A percentile compares a stretch with the other conserved stretches of the same genome.
These are phyloP conservation scores for Trifolium pratense DNA, from an alignment of 306 rosid genomes.

Conservation along the genomic window DNA sequence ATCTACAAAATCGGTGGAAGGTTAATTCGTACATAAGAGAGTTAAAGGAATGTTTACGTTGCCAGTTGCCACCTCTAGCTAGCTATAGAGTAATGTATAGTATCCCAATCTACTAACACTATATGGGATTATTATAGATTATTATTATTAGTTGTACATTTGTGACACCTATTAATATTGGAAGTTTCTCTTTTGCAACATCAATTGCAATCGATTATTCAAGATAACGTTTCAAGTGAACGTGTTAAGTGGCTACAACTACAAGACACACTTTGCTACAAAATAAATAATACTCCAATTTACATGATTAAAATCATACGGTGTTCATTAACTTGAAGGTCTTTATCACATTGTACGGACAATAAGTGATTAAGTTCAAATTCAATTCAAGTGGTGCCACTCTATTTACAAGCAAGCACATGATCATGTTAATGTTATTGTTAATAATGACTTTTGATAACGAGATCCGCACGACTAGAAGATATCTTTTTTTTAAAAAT, in stretches of 20 bases:
- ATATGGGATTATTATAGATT: too few relatives aligned
- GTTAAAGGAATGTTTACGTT: slow-evolving; percentile 33
- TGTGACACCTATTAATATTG: slow-evolving; percentile 10
- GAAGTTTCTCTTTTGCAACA: slow-evolving; percentile 37
- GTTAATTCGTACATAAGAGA: slow-evolving; percentile 8
- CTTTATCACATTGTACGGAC: slow-evolving; percentile 53
- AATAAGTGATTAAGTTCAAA: slow-evolving; percentile 27
- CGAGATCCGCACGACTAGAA: slow-evolving; percentile 13
- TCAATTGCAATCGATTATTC: neutral
- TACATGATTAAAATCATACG: slow-evolving; percentile 34
- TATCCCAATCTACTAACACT: neutral
- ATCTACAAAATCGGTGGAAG: neutral
- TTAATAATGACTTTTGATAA: slow-evolving; percentile 15
- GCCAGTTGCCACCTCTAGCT: neutral
- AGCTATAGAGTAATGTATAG: neutral
- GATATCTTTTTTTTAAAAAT: neutral
- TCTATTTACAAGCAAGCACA: slow-evolving; percentile 35
- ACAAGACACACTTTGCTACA: slow-evolving; percentile 10
- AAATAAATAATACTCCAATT: neutral
- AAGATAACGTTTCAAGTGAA: slow-evolving; percentile 41
- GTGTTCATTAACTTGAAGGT: slow-evolving; percentile 39
- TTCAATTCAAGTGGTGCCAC: slow-evolving; percentile 38
- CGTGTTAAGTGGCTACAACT: slow-evolving; percentile 40
- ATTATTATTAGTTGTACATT: neutral
- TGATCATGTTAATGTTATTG: slow-evolving; percentile 3